Percentiles rank a stretch among this genome's conserved stretches.
These are phyloP conservation scores for Xylariaceae sp. DNA, from an alignment of 2,329 filamentous ascomycete species.

Conservation along the genomic window DNA sequence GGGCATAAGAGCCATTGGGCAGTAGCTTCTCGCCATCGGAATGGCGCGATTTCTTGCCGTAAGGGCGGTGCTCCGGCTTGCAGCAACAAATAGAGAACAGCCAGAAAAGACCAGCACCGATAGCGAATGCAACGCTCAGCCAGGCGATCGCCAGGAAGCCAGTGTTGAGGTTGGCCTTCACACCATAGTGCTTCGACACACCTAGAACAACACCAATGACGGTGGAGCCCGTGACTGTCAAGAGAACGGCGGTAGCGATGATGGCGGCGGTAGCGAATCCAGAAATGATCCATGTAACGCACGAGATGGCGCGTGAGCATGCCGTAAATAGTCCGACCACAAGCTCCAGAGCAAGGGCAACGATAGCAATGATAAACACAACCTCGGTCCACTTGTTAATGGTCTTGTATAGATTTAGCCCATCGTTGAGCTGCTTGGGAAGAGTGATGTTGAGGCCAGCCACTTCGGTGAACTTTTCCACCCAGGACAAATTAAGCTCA, in stretches of 20 bases:
- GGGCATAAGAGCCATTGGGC: conserved; percentile 52
- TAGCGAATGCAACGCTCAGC: conserved; percentile 78
- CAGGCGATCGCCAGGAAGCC: conserved; percentile 76
- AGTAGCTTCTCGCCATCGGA: conserved; percentile 59
- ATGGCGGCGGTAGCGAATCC: conserved; percentile 61
- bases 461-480: conserved; percentile 49
- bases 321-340: conserved; percentile 81
- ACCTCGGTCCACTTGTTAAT: conserved; percentile 84
- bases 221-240: conserved; percentile 75
- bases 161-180: conserved; percentile 69
- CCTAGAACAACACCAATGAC: conserved; percentile 72
- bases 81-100: conserved; percentile 91
- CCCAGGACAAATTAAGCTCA: conserved; percentile 61
- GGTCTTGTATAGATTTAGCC: conserved; percentile 74
- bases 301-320: conserved; percentile 81
- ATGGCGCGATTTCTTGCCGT: conserved; percentile 34
- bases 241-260: conserved; percentile 71
- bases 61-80: conserved; percentile 60
- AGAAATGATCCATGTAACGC: conserved; percentile 80
- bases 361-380: conserved; percentile 76
- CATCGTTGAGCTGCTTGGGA: conserved; percentile 68
- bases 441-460: conserved; percentile 65
- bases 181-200: conserved; percentile 73
- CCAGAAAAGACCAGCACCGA: conserved; percentile 87
- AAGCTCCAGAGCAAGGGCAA: conserved; percentile 73